Percentiles rank a stretch among this genome's conserved stretches.
These are phyloP conservation scores for Syzygium aqueum DNA, from an alignment of 345 rosid species.

Conservation along the genomic window DNA sequence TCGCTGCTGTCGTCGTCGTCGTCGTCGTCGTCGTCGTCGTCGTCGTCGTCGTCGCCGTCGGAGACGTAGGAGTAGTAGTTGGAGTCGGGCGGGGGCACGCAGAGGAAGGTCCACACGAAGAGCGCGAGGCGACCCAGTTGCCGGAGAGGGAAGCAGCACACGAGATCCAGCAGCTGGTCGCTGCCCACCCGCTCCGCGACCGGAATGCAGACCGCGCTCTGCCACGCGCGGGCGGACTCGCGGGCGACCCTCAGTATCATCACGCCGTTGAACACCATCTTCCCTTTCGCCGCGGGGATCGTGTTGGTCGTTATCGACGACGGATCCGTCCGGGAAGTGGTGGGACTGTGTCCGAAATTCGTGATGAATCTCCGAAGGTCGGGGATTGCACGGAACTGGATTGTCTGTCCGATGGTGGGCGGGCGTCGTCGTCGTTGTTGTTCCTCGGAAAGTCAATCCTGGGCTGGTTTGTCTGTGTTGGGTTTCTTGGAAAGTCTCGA, in stretches of 20 bases:
- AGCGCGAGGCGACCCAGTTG: conserved; percentile 53
- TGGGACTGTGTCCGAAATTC: not conserved
- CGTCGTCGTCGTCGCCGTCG: conserved; percentile 4
- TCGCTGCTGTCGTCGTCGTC: conserved; percentile 10
- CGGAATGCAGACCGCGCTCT: conserved; percentile 26
- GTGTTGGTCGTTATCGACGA: not conserved
- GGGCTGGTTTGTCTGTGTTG: not conserved
- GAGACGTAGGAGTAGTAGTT: conserved; percentile 27
- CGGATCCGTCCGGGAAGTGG: not conserved
- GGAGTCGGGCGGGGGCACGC: conserved; percentile 57
- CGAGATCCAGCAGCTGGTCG: conserved; percentile 48
- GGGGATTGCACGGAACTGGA: not conserved
- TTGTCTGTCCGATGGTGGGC: not conserved
- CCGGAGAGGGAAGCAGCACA: conserved; percentile 59
- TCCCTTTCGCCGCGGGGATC: not conserved
- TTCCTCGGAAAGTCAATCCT: not conserved
- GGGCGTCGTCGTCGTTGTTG: not conserved
- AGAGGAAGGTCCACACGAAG: conserved; percentile 46
- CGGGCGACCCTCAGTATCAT: conserved; percentile 33
- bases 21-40: conserved; percentile 9
- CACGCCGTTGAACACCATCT: conserved; percentile 52
- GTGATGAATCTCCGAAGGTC: not conserved
- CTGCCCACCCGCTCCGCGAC: conserved; percentile 17
- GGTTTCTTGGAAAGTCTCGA: not conserved
- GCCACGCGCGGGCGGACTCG: conserved; percentile 39